These are phyloP conservation scores for Saitozyma sp. DNA, from an alignment of 768 basidiomycete genomes.

Conservation along the genomic window DNA sequence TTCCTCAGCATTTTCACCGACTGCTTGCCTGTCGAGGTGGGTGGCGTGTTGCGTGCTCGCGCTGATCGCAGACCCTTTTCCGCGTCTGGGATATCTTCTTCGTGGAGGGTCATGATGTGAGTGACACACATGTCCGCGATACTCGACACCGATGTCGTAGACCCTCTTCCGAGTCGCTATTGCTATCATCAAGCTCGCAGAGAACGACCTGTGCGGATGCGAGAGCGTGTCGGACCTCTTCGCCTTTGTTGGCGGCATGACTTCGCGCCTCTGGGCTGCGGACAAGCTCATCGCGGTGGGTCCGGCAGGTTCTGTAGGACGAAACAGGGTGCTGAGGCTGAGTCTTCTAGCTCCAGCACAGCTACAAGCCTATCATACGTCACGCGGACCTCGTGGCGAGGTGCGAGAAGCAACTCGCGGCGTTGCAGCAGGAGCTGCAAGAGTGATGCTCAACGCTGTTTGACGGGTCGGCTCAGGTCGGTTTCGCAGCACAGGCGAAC, in stretches of 20 bases:
- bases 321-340: not conserved
- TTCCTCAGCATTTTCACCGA: slow-evolving; percentile 95
- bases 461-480: too few species aligned
- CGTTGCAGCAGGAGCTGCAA: not conserved
- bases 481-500: not conserved
- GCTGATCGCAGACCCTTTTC: slow-evolving; percentile 73
- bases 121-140: slow-evolving; percentile 7
- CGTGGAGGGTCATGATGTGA: slow-evolving; percentile 77
- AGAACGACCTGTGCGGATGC: slow-evolving; percentile 77
- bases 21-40: slow-evolving; percentile 88
- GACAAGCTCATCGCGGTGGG: slow-evolving; percentile 83
- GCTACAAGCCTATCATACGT: slow-evolving; percentile 19
- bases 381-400: slow-evolving; percentile 17
- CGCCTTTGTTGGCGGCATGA: slow-evolving; percentile 81
- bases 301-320: not conserved
- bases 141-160: slow-evolving; percentile 11
- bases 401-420: slow-evolving; percentile 8
- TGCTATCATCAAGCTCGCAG: slow-evolving; percentile 78
- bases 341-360: slow-evolving; percentile 17
- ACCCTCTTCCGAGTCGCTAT: slow-evolving; percentile 69
- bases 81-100: slow-evolving; percentile 95
- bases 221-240: slow-evolving; percentile 87
- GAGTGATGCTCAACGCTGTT: too few species aligned
- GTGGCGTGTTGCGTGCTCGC: not conserved
- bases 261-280: slow-evolving; percentile 89